These are phyloP conservation scores for Linum usitatissimum DNA, from an alignment of 345 rosid species.

Conservation along the genomic window DNA sequence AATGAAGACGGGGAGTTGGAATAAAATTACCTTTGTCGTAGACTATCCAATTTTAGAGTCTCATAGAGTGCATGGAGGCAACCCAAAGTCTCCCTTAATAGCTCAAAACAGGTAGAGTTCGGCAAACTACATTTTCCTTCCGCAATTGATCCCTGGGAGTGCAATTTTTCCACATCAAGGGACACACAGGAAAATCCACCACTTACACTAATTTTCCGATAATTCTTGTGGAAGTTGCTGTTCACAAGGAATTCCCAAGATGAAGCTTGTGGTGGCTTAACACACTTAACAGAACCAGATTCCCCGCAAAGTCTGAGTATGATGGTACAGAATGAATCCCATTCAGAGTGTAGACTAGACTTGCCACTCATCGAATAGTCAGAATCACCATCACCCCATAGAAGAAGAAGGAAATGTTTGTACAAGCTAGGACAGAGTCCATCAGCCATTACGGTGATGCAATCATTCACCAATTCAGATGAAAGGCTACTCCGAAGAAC, in stretches of 20 bases:
- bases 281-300: slow-evolving; percentile 29
- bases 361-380: slow-evolving; percentile 35
- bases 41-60: slow-evolving; percentile 80
- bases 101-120: slow-evolving; percentile 35
- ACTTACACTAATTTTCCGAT: slow-evolving; percentile 32
- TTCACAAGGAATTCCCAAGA: slow-evolving; percentile 86
- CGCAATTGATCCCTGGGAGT: slow-evolving; percentile 22
- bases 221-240: slow-evolving; percentile 74
- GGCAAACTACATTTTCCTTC: slow-evolving; percentile 27
- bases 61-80: slow-evolving; percentile 88
- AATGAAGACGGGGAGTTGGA: background rate
- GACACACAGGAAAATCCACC: slow-evolving; percentile 27
- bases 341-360: slow-evolving; percentile 49
- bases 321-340: slow-evolving; percentile 55
- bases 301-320: slow-evolving; percentile 53
- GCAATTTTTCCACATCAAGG: slow-evolving; percentile 22
- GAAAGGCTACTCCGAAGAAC: slow-evolving; percentile 58
- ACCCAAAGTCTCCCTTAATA: slow-evolving; percentile 54
- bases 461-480: slow-evolving; percentile 74
- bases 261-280: slow-evolving; percentile 24
- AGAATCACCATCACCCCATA: slow-evolving; percentile 63
- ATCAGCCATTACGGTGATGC: slow-evolving; percentile 79
- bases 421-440: slow-evolving; percentile 58
- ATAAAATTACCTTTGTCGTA: slow-evolving; percentile 61
- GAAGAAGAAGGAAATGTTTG: slow-evolving; percentile 61